Conservation (phyloP, 2,329 filamentous ascomycete genomes). For the Fusarium nematophilum region DNA sequence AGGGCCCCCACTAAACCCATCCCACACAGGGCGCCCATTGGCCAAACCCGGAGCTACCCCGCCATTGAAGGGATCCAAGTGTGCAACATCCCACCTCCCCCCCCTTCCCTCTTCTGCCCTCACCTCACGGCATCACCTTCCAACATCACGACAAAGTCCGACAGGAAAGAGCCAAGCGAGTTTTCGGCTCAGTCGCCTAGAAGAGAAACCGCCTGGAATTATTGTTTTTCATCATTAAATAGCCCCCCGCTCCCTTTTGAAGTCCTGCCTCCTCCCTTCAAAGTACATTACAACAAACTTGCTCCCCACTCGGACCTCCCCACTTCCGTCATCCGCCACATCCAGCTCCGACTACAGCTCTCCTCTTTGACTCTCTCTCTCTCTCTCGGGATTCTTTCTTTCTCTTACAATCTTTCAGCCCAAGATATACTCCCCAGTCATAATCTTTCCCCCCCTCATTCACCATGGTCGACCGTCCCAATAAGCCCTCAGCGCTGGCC, state of each 20-base stretch:
- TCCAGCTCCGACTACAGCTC: conserved; percentile 13
- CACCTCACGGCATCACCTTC: no score
- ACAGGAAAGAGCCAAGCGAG: no score
- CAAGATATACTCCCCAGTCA: neutral
- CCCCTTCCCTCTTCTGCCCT: no score
- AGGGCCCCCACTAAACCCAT: conserved; percentile 10
- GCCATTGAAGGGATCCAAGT: conserved; percentile 15
- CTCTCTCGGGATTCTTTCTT: neutral
- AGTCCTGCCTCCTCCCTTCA: neutral
- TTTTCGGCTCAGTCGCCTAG: no score
- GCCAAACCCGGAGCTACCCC: conserved; percentile 29
- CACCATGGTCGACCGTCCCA: conserved; percentile 82
- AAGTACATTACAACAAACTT: conserved; percentile 1
- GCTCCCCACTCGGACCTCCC: conserved; percentile 34
- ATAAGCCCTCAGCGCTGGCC: conserved; percentile 83
- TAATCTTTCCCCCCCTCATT: neutral
- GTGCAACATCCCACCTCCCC: conserved; percentile 20
- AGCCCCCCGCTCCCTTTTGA: neutral
- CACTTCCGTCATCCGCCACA: conserved; percentile 24
- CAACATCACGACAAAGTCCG: no score
- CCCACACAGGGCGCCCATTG: conserved; percentile 1
- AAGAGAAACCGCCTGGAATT: no score
- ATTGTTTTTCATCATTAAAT: neutral
- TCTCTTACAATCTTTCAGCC: neutral
- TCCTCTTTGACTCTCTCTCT: no score